These are phyloP conservation scores for Pseudisothecium myosuroides DNA, from an alignment of 225 moss, liverwort and hornwort genomes.

Conservation along the genomic window DNA sequence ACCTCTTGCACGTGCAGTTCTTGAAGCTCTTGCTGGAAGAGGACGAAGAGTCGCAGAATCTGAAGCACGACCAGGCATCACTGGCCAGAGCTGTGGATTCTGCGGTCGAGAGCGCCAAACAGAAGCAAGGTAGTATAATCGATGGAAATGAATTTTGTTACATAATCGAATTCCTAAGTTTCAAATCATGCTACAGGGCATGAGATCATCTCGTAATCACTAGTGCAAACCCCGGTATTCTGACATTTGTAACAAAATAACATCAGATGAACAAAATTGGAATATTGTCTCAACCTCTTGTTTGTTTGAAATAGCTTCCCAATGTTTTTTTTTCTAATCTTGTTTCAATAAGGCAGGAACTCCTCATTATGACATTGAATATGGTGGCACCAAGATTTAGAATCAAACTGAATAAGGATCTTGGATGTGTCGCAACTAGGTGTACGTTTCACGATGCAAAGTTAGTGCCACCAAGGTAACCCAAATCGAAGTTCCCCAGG, in stretches of 20 bases:
- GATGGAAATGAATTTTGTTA: neutral
- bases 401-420: neutral
- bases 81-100: conserved; percentile 65
- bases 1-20: conserved; percentile 5
- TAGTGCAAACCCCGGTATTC: neutral
- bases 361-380: neutral
- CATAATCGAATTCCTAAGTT: neutral
- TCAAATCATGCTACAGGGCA: neutral
- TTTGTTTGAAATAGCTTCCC: no score
- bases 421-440: neutral
- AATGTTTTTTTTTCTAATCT: neutral
- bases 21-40: conserved; percentile 14
- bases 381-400: neutral
- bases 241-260: neutral
- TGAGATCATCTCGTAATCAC: neutral
- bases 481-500: neutral
- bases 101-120: conserved; percentile 9
- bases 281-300: neutral
- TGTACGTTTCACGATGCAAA: neutral
- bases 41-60: conserved; percentile 11
- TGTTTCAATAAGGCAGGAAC: neutral
- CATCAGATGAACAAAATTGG: neutral
- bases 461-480: neutral
- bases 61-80: conserved; percentile 7
- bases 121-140: neutral